A percentile compares a stretch with the other conserved stretches of the same genome.
Conservation (phyloP, 2,329 filamentous ascomycete species). For the Mycosphaerelloides madeirae region DNA sequence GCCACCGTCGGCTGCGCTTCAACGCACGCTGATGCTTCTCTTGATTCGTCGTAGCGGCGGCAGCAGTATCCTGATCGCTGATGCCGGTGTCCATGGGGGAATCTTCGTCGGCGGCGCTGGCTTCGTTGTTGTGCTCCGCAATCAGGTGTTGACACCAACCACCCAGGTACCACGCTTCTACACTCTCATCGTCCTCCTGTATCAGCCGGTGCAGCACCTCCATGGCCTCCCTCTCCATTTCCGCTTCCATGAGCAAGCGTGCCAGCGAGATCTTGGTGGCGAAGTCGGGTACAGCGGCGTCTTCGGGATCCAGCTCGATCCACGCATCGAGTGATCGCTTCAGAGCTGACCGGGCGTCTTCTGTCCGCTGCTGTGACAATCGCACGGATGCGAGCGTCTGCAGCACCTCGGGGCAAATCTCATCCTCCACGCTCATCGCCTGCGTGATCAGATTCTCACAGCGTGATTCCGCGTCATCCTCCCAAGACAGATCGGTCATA, state of each 20-base stretch:
- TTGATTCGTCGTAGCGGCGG: slow-evolving; percentile 43
- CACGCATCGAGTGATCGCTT: slow-evolving; percentile 75
- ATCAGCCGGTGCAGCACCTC: slow-evolving; percentile 79
- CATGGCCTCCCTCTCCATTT: slow-evolving; percentile 78
- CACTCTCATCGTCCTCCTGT: slow-evolving; percentile 84
- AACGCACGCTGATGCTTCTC: slow-evolving; percentile 43
- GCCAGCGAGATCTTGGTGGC: slow-evolving; percentile 77
- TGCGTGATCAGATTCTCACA: slow-evolving; percentile 90
- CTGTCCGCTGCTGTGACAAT: slow-evolving; percentile 75
- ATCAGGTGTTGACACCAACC: slow-evolving; percentile 86
- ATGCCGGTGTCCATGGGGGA: slow-evolving; percentile 26
- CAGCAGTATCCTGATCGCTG: slow-evolving; percentile 16
- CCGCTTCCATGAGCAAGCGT: slow-evolving; percentile 82
- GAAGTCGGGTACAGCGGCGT: slow-evolving; percentile 76
- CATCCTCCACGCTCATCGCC: slow-evolving; percentile 77
- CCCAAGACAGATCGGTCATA: slow-evolving; percentile 81
- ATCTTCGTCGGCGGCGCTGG: slow-evolving; percentile 15
- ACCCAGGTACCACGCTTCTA: slow-evolving; percentile 95
- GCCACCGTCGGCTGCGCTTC: slow-evolving; percentile 74
- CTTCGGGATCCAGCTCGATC: slow-evolving; percentile 69
- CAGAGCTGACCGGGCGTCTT: slow-evolving; percentile 77
- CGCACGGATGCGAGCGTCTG: slow-evolving; percentile 92
- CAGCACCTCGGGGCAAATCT: slow-evolving; percentile 73
- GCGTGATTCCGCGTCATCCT: slow-evolving; percentile 79
- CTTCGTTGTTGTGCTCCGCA: slow-evolving; percentile 58